A percentile compares a stretch with the other conserved stretches of the same genome.
Conservation (phyloP, 495 filamentous ascomycete genomes). For the Trypethelium eluteriae region DNA sequence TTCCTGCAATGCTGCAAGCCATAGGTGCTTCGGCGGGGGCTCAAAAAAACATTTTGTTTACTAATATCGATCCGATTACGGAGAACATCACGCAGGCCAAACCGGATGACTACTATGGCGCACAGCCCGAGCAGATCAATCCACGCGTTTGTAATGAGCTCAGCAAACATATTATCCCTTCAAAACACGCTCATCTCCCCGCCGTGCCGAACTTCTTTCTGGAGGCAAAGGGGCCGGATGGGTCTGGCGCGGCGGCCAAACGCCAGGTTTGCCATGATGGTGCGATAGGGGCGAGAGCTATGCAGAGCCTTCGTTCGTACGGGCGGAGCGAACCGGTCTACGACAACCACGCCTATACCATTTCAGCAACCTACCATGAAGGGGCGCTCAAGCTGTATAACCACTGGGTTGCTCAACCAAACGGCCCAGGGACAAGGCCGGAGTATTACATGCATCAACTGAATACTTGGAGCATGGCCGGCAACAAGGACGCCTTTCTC, state of each 20-base stretch:
- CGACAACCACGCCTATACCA: slow-evolving; percentile 40
- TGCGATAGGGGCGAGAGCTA: slow-evolving; percentile 41
- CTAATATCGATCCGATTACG: slow-evolving; percentile 29
- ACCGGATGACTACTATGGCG: slow-evolving; percentile 41
- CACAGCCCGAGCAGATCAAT: slow-evolving; percentile 27
- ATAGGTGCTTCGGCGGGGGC: not conserved
- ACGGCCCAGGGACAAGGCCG: slow-evolving; percentile 23
- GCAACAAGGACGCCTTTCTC: slow-evolving; percentile 9
- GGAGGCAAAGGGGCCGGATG: slow-evolving; percentile 36
- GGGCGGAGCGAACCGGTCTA: slow-evolving; percentile 32
- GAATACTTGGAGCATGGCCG: not conserved
- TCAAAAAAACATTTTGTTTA: slow-evolving; percentile 20
- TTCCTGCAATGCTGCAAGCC: slow-evolving; percentile 36
- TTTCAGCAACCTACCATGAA: slow-evolving; percentile 37
- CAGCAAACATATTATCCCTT: slow-evolving; percentile 33
- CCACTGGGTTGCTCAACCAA: slow-evolving; percentile 28
- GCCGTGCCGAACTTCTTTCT: slow-evolving; percentile 40
- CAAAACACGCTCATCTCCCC: slow-evolving; percentile 32
- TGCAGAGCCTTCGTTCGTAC: slow-evolving; percentile 41
- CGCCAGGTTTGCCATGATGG: slow-evolving; percentile 41
- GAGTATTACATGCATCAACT: slow-evolving; percentile 40
- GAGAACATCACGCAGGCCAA: slow-evolving; percentile 5
- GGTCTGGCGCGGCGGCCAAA: slow-evolving; percentile 29
- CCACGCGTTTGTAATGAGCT: slow-evolving; percentile 26
- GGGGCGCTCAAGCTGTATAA: slow-evolving; percentile 37